Evolutionary conservation across 257 asterid species (phyloP).

Genomic region (Misopates orontium): DNA sequence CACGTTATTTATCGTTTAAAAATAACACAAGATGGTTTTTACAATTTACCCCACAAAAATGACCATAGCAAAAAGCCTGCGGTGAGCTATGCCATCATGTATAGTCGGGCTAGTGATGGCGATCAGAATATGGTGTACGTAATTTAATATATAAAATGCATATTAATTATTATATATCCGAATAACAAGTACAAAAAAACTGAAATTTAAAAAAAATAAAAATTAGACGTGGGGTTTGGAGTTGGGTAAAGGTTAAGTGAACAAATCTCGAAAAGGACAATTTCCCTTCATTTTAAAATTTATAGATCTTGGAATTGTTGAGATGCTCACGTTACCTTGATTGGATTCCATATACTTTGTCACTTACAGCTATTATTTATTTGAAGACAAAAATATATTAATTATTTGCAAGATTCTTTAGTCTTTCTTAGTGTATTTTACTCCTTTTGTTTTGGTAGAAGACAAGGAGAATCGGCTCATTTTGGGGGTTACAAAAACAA

Average conservation of each 20-base stretch:
- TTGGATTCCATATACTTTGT: constrained; percentile 34
- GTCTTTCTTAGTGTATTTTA: background rate
- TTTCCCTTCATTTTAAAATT: constrained; percentile 1
- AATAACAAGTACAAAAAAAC: too few relatives aligned
- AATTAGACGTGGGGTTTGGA: background rate
- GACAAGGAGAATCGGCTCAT: constrained; percentile 31
- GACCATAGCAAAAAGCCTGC: too few relatives aligned
- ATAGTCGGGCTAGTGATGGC: too few relatives aligned
- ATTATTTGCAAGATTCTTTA: background rate
- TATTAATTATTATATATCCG: too few relatives aligned
- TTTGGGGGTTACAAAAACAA: constrained; percentile 11
- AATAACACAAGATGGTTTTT: too few relatives aligned
- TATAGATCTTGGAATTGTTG: constrained; percentile 25
- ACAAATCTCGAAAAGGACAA: constrained; percentile 15
- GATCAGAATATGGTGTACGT: too few relatives aligned
- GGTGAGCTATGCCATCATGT: too few relatives aligned
- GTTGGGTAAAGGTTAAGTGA: constrained; percentile 19
- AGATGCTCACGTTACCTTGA: constrained; percentile 21
- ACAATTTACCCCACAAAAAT: too few relatives aligned
- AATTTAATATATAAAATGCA: too few relatives aligned
- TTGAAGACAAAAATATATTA: too few relatives aligned
- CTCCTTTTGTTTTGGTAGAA: constrained; percentile 30
- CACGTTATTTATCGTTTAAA: too few relatives aligned
- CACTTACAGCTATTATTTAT: constrained; percentile 7
- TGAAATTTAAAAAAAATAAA: background rate